Evolutionary conservation across 257 asterid species (phyloP).

Genomic region (Solanum pinnatisectum): DNA sequence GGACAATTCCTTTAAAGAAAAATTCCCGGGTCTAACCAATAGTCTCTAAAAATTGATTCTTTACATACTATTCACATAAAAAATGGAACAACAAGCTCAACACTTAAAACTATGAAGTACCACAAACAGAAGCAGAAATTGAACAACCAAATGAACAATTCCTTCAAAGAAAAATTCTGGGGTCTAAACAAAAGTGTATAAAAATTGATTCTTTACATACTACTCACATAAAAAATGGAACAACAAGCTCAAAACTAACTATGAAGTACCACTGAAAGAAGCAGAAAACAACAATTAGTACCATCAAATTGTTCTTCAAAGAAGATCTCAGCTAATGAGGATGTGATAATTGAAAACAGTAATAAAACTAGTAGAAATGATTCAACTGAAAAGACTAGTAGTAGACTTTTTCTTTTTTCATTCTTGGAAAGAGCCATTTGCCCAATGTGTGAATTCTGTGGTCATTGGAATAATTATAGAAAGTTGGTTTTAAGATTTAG

Average conservation of each 20-base stretch:
- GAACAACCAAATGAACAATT: background rate
- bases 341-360: conserved; percentile 15
- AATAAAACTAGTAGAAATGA: background rate
- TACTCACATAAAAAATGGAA: background rate
- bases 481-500: background rate
- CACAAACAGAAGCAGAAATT: background rate
- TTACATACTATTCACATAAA: background rate
- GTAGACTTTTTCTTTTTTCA: background rate
- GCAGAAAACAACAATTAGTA: background rate
- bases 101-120: background rate
- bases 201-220: background rate
- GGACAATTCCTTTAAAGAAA: background rate
- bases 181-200: background rate
- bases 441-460: background rate
- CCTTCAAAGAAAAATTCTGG: background rate
- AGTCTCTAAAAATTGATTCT: background rate
- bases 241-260: background rate
- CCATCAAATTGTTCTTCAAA: conserved; percentile 95
- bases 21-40: background rate
- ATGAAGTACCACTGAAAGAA: background rate
- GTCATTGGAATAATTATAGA: background rate
- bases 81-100: background rate
- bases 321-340: conserved; percentile 54
- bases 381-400: background rate
- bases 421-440: background rate